These are phyloP conservation scores for Stachybotrys chlorohalonatus DNA, from an alignment of 2,329 filamentous ascomycete species.

Conservation along the genomic window DNA sequence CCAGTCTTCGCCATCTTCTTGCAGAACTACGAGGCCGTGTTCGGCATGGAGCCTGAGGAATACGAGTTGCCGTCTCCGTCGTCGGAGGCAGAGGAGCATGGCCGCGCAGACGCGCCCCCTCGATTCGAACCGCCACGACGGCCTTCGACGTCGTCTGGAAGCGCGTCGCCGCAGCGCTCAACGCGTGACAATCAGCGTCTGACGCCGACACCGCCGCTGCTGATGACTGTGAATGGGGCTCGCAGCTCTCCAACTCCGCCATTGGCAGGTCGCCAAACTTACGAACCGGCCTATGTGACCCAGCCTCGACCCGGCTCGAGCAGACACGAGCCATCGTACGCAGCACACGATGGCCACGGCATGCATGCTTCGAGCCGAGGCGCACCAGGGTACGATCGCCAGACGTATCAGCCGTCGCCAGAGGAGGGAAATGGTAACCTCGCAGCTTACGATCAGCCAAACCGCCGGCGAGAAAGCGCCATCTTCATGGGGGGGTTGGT, in stretches of 20 bases:
- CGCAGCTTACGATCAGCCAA: slow-evolving; percentile 28
- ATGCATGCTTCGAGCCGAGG: slow-evolving; percentile 10
- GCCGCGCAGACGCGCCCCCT: slow-evolving; percentile 15
- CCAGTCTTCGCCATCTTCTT: slow-evolving; percentile 91
- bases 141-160: slow-evolving; percentile 40
- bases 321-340: slow-evolving; percentile 10
- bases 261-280: slow-evolving; percentile 18
- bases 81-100: slow-evolving; percentile 26
- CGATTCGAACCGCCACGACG: slow-evolving; percentile 28
- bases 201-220: slow-evolving; percentile 43
- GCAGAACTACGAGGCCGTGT: slow-evolving; percentile 82
- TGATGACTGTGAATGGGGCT: slow-evolving; percentile 18
- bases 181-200: slow-evolving; percentile 19
- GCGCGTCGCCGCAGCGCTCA: slow-evolving; percentile 39
- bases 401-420: slow-evolving; percentile 18
- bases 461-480: slow-evolving; percentile 49
- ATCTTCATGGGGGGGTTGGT: slow-evolving; percentile 45
- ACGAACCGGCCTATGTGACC: slow-evolving; percentile 33
- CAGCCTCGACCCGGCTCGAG: slow-evolving; percentile 23
- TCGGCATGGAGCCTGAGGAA: slow-evolving; percentile 60
- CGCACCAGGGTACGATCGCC: slow-evolving; percentile 28
- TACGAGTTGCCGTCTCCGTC: slow-evolving; percentile 45
- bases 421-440: slow-evolving; percentile 12
- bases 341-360: slow-evolving; percentile 10
- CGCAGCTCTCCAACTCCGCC: slow-evolving; percentile 36